Base-by-base conservation (phyloP, 768 basidiomycete genomes). In the Aureoboletus auriporus region DNA sequence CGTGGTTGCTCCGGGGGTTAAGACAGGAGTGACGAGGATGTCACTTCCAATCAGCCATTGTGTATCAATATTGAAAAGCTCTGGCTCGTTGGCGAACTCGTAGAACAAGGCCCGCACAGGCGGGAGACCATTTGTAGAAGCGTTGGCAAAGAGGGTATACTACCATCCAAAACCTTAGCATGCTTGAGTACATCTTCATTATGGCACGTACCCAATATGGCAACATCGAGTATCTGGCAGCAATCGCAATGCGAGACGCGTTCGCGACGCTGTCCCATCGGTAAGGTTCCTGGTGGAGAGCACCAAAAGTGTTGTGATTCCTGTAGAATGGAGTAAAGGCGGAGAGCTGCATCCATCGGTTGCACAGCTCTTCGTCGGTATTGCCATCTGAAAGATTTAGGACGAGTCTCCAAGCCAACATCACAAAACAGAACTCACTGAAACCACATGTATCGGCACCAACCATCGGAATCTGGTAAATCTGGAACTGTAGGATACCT, bases 311-410 rank as follows among this genome's bases (percentile, higher is more conserved):
- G 52, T 87, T 87, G 63, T 91, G 89, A 63, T 91, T 92, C 44
- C 89, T 73, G 64, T 80, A 89, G 73, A 92, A 92, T 6, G 89
- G 89, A 26, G 77, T 76, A 63, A 91, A 91, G 1, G 88, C 89
- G 4, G 84, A 75, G n/a, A 90, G 75, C 62, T 85, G 82, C 87
- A 88, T 89, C 89, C 89, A 92, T 14, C 89, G 77, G 52, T 82
- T 83, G 66, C 86, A 87, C 9, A 92, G 74, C 62, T 90, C 87
- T 64, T 91, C 89, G 55, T 88, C 79, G 8, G 83, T 82, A 62
- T 90, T 89, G 3, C 71, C 78, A 52, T 49, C 60, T 63, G 41
- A 6, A 31, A n/a, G n/a, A 13, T 16, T 52, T 45, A 9, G 6
- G 38, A 49, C 47, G 43, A 30, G 49, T 31, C 20, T 23, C 35